Conservation (phyloP, 192 early-diverging fungal genomes). For the Funneliformis geosporum region DNA sequence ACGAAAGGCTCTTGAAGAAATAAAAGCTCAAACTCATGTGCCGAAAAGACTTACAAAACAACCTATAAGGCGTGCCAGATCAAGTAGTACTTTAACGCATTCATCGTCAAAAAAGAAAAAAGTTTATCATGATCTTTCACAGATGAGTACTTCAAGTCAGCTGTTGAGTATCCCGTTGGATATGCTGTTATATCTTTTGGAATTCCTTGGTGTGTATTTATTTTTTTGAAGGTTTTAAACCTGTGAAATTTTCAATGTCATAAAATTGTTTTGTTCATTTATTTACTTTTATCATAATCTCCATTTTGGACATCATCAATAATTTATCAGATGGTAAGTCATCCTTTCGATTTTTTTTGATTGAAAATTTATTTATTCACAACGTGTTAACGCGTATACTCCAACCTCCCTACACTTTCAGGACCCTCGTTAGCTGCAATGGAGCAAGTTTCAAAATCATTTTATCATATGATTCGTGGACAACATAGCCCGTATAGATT, state of each 20-base stretch:
- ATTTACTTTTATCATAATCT: background rate
- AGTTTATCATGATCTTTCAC: background rate
- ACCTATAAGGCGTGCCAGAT: background rate
- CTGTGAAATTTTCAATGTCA: background rate
- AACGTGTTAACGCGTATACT: background rate
- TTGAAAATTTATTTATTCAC: background rate
- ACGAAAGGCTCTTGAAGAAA: slow-evolving; percentile 17
- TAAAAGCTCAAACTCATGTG: background rate
- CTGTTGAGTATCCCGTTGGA: slow-evolving; percentile 20
- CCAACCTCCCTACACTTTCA: background rate
- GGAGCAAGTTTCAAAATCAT: slow-evolving; percentile 22
- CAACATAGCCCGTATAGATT: slow-evolving; percentile 31
- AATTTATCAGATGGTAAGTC: too few species aligned
- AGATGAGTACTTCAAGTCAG: background rate
- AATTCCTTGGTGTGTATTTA: slow-evolving; percentile 21
- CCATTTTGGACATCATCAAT: background rate
- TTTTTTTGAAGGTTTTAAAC: background rate
- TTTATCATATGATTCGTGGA: slow-evolving; percentile 17
- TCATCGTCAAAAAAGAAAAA: slow-evolving; percentile 16
- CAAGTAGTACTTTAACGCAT: background rate
- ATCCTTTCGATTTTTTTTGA: background rate
- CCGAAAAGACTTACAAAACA: slow-evolving; percentile 24
- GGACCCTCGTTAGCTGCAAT: slow-evolving; percentile 27
- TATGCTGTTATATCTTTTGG: slow-evolving; percentile 25
- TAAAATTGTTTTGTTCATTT: background rate